Evolutionary conservation across 148 eudicot species (phyloP).

Genomic region (Hydrangea macrophylla): DNA sequence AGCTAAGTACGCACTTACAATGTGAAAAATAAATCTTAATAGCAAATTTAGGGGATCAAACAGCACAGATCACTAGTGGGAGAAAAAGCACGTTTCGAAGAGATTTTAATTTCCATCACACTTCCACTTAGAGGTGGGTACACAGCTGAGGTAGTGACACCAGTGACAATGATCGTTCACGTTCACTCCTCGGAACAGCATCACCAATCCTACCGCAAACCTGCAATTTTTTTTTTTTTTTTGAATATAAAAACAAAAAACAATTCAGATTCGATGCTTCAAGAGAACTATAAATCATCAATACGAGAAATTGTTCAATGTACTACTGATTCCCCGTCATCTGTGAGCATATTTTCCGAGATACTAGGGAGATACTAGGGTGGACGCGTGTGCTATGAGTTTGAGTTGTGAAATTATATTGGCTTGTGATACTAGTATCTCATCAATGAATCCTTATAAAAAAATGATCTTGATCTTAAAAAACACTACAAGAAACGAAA

Average conservation of each 20-base stretch:
- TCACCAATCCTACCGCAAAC: slow-evolving; percentile 54
- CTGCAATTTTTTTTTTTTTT: slow-evolving; percentile 28
- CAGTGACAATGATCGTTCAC: slow-evolving; percentile 45
- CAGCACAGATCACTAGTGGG: neutral
- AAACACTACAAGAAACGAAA: too few species aligned
- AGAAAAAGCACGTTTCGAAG: slow-evolving; percentile 4
- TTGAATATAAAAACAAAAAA: too few species aligned
- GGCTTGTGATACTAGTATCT: too few species aligned
- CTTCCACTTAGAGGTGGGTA: slow-evolving; percentile 52
- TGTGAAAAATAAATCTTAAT: neutral
- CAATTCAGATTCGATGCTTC: neutral
- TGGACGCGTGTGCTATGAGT: too few species aligned
- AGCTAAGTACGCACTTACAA: slow-evolving; percentile 10
- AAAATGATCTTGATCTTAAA: too few species aligned
- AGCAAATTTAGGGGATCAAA: neutral
- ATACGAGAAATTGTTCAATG: too few species aligned
- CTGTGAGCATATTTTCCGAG: too few species aligned
- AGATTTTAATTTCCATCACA: slow-evolving; percentile 21
- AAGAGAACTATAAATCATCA: too few species aligned
- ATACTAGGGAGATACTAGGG: too few species aligned
- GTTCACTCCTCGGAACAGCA: slow-evolving; percentile 54
- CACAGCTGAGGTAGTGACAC: slow-evolving; percentile 54
- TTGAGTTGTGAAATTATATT: too few species aligned
- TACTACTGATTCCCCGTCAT: too few species aligned
- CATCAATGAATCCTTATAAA: too few species aligned